phyloP scores from a whole-genome alignment of 1,284 basidiomycete species.

The Phellopilus nigrolimitatus region DNA sequence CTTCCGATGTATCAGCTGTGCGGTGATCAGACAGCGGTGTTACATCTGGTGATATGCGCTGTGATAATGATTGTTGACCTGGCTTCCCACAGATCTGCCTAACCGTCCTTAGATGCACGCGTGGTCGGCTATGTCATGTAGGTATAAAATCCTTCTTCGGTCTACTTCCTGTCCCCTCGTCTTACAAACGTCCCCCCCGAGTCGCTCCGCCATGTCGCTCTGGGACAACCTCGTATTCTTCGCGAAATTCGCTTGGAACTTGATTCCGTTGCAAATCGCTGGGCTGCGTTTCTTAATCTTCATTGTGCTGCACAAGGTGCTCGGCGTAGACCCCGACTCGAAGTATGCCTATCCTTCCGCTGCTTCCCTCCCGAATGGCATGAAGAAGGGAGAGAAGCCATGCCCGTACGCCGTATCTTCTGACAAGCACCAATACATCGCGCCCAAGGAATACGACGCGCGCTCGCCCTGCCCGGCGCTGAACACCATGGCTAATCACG shows the following conservation, averaged over 20 bases:
- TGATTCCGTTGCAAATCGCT: background rate
- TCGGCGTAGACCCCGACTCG: slow-evolving; percentile 5
- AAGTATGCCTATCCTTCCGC: background rate
- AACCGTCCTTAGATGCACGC: too few species aligned
- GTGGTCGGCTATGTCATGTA: too few species aligned
- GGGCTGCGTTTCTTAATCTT: slow-evolving; percentile 6
- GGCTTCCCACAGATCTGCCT: too few species aligned
- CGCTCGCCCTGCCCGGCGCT: slow-evolving; percentile 26
- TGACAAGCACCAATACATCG: slow-evolving; percentile 6
- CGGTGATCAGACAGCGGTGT: too few species aligned
- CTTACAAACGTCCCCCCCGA: background rate
- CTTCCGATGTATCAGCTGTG: too few species aligned
- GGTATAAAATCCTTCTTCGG: too few species aligned
- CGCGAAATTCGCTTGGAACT: background rate
- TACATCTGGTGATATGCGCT: too few species aligned
- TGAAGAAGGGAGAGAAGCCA: background rate
- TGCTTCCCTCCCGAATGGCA: background rate
- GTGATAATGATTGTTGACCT: too few species aligned
- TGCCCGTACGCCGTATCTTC: background rate
- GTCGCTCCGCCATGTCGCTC: slow-evolving; percentile 5
- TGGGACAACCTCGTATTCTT: slow-evolving; percentile 4
- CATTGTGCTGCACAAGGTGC: slow-evolving; percentile 1
- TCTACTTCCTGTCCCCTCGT: too few species aligned
- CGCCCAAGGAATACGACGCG: slow-evolving; percentile 13
- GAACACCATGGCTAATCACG: slow-evolving; percentile 25